Evolutionary conservation across 345 rosid genomes (phyloP), one percentile per base, ranked within the genome.

Genomic region (Euphorbia peplus): DNA sequence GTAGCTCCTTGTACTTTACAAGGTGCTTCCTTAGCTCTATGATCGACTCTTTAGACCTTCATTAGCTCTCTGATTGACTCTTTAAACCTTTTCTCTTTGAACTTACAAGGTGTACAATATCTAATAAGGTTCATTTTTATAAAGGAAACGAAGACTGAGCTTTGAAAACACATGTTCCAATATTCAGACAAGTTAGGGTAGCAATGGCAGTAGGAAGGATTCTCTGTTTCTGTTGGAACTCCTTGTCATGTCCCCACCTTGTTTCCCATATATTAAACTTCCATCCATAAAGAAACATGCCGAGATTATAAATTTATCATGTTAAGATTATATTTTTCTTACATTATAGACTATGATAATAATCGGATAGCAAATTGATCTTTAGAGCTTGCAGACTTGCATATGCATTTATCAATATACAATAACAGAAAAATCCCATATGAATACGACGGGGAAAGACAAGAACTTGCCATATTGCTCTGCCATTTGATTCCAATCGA

Each of bases 401-500:
- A n/a, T 22, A 13, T 54, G 2, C 18, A 50, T 8, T 24, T 42
- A 14, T 18, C 52, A 0, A 51, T 24, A 35, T 47, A 50, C 21
- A 53, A 51, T 39, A 1, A 3, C 29, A 65, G n/a, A 29, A 22
- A 39, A 39, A 57, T 57, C 44, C 32, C 22, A 50, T 26, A 47
- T 29, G 29, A 60, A 18, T 60, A 59, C n/a, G 48, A 53, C 18
- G 55, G 67, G 39, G 19, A 3, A 0, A 60, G 8, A 37, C 70
- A 70, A 63, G 44, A 80, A 65, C 81, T 83, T 70, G 78, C 98
- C 98, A 67, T 79, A 70, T 64, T 80, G 88, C 70, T 90, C 86
- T 39, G 98, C 97, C 68, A 87, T 74, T 68, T 85, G 79, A 71
- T 93, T 93, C 98, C 98, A 93, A 71, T 93, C 97, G 39, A 93